Conservation (phyloP, 1,139 yeast genomes). For the Saccharomyces hybrid region DNA sequence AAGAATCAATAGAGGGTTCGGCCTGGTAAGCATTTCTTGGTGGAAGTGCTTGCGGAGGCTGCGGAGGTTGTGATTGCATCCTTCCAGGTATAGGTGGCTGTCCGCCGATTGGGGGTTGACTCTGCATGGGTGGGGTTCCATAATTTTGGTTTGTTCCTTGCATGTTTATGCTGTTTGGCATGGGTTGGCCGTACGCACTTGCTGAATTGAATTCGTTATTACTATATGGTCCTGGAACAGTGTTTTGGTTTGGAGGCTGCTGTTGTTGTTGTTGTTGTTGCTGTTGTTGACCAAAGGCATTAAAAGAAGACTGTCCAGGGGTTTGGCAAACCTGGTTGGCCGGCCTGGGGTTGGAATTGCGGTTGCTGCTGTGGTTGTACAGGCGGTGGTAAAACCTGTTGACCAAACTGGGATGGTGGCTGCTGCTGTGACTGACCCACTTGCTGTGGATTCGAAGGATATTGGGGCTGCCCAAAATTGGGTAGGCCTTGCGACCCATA, state of each 20-base stretch:
- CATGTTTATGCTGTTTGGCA: background rate
- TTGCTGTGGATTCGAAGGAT: background rate
- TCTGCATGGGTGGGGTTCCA: background rate
- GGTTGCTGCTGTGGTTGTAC: slow-evolving; percentile 7
- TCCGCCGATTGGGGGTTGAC: background rate
- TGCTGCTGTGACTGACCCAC: background rate
- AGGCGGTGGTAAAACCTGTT: background rate
- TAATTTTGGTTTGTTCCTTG: background rate
- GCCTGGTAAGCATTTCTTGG: background rate
- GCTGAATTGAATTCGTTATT: background rate
- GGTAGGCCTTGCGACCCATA: slow-evolving; percentile 5
- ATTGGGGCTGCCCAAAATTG: background rate
- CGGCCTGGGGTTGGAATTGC: slow-evolving; percentile 4
- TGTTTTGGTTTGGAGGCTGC: slow-evolving; percentile 2
- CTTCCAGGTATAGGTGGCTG: background rate
- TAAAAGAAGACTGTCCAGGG: background rate
- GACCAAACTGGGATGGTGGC: background rate
- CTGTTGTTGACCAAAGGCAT: slow-evolving; percentile 4
- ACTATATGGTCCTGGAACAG: background rate
- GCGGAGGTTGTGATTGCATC: background rate
- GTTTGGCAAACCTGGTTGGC: background rate
- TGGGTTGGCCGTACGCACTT: background rate
- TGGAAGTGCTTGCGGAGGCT: background rate
- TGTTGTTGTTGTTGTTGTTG: slow-evolving; percentile 8
- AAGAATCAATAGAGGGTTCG: background rate